These are phyloP conservation scores for Roridomyces roridus DNA, from an alignment of 768 basidiomycete species.

Conservation along the genomic window DNA sequence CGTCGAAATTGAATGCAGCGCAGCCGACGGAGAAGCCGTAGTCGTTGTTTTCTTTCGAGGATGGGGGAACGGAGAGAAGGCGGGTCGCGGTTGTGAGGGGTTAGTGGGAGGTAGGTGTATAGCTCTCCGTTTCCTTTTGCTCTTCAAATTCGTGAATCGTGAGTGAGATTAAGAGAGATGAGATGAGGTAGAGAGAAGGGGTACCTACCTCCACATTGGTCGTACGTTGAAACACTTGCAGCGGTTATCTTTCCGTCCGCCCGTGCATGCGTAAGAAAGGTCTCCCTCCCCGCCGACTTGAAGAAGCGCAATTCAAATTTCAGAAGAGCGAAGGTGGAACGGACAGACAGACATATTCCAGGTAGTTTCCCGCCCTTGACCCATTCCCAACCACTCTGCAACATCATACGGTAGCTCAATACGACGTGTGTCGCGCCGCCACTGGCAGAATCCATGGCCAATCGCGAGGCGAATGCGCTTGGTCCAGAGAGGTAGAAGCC, in stretches of 20 bases:
- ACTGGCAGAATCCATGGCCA: no score
- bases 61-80: constrained; percentile 55
- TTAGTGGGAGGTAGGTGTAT: constrained; percentile 73
- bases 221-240: constrained; percentile 74
- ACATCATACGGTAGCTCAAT: constrained; percentile 71
- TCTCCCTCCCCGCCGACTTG: constrained; percentile 64
- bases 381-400: constrained; percentile 68
- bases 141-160: constrained; percentile 37
- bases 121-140: constrained; percentile 63
- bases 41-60: constrained; percentile 56
- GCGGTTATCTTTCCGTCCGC: constrained; percentile 66
- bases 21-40: constrained; percentile 74
- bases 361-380: constrained; percentile 81
- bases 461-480: constrained; percentile 39
- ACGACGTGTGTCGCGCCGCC: constrained; percentile 58
- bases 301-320: neutral
- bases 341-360: constrained; percentile 61
- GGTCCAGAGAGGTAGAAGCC: constrained; percentile 74
- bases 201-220: constrained; percentile 73
- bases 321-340: neutral
- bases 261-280: constrained; percentile 67
- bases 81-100: constrained; percentile 45
- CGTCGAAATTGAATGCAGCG: constrained; percentile 61
- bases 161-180: neutral
- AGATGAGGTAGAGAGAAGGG: neutral